Evolutionary conservation across 768 basidiomycete species (phyloP), one percentile per base, ranked within the genome.

Genomic region (Tylopilus balloui): DNA sequence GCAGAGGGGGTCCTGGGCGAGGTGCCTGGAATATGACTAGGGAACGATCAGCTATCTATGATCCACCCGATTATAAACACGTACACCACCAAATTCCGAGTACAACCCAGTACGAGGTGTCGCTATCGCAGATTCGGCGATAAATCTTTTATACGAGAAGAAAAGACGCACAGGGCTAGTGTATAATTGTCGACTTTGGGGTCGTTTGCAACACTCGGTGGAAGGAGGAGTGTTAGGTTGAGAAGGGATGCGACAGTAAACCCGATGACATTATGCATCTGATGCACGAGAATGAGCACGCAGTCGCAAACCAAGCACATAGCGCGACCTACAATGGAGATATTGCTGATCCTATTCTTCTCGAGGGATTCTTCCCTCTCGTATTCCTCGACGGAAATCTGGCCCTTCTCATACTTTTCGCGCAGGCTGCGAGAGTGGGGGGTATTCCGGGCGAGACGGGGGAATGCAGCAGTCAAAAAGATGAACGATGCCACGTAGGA

Each of bases 1-100:
- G 91, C 19, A 93, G 70, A 12, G 81, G 69, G 45, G 89, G 87
- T 0, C 91, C 91, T 3, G 86, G 84, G 10, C 91, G 81, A 17
- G 83, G 86, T 59, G 88, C 78, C 63, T 93, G 92, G 64, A 81
- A 91, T 42, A 92, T 78, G 56, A 92, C 88, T 90, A 44, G n/a
- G 34, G 1, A 38, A 13, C 2, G 2, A 19, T 44, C 43, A 52
- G 28, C 23, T 25, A 25, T 8, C 17, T 0, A n/a, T 1, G 11
- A 29, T 42, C 17, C 10, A 19, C 12, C 24, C 7, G 9, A 31
- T 6, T 14, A 19, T 12, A 21, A 29, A 32, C 1, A 67, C 84
- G 41, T 68, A 89, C 88, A 90, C 91, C 91, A 94, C 82, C 91
- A 92, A 42, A 91, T 81, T 7, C 89, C 90, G 10, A 76, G 72